A percentile compares a stretch with the other conserved stretches of the same genome.
These are phyloP conservation scores for Aspergillus chevalieri DNA, from an alignment of 2,329 filamentous ascomycete species.

Conservation along the genomic window DNA sequence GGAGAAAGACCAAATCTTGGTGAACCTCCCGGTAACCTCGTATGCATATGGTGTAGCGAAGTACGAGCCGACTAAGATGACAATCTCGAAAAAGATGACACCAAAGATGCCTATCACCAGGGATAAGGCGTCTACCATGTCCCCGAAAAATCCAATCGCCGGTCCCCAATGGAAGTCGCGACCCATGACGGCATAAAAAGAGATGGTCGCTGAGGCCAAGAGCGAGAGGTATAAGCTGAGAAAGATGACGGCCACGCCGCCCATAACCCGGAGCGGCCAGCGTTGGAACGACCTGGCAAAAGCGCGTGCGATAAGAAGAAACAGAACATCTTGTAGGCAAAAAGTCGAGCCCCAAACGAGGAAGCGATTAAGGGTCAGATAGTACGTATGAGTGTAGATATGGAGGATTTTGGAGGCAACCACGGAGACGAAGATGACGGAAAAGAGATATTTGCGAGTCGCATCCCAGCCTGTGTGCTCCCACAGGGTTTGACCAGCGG, in stretches of 20 bases:
- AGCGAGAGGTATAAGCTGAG: constrained; percentile 11
- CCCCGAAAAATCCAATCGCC: constrained; percentile 15
- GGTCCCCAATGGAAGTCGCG: constrained; percentile 20
- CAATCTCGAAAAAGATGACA: constrained; percentile 9
- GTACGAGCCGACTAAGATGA: constrained; percentile 11
- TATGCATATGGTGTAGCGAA: constrained; percentile 12
- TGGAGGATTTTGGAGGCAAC: constrained; percentile 19
- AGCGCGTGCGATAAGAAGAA: constrained; percentile 8
- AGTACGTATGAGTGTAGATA: constrained; percentile 20
- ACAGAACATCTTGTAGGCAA: constrained; percentile 17
- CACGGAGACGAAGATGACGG: constrained; percentile 16
- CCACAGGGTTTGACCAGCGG: too few species aligned
- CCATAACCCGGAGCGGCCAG: constrained; percentile 8
- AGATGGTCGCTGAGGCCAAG: constrained; percentile 15
- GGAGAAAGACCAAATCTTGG: constrained; percentile 1
- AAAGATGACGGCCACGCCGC: constrained; percentile 5
- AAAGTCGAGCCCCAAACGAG: constrained; percentile 20
- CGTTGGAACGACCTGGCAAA: constrained; percentile 9
- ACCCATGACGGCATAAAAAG: constrained; percentile 14
- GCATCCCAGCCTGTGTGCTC: background rate
- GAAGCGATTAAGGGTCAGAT: constrained; percentile 12
- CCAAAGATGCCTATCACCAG: constrained; percentile 14
- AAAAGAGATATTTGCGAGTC: constrained; percentile 15
- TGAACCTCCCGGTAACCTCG: constrained; percentile 6
- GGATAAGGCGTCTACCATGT: constrained; percentile 17